These are phyloP conservation scores for Candida maris DNA, from an alignment of 805 yeast genomes.

Conservation along the genomic window DNA sequence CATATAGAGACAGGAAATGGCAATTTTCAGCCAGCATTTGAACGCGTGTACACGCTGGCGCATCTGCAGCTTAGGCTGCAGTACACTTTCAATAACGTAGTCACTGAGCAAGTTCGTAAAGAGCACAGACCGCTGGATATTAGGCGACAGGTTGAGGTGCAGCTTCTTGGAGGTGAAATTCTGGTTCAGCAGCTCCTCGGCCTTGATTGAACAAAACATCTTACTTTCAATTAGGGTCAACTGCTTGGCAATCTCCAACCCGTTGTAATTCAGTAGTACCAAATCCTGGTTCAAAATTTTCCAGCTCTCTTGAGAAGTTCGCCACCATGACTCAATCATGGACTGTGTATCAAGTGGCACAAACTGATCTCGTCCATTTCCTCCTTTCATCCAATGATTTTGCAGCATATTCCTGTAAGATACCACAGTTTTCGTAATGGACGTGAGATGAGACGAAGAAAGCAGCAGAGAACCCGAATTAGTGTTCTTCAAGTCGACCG, in stretches of 20 bases:
- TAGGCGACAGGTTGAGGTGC: constrained; percentile 56
- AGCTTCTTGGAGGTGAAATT: constrained; percentile 60
- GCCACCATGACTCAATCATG: constrained; percentile 46
- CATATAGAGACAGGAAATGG: constrained; percentile 66
- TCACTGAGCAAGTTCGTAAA: constrained; percentile 72
- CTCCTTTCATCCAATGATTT: constrained; percentile 38
- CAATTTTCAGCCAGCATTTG: constrained; percentile 70
- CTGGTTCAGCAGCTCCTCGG: constrained; percentile 63
- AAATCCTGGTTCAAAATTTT: constrained; percentile 50
- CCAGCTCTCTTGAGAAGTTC: constrained; percentile 54
- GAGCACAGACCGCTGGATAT: constrained; percentile 54
- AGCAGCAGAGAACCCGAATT: constrained; percentile 24
- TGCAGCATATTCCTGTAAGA: constrained; percentile 53
- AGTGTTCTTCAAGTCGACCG: constrained; percentile 27
- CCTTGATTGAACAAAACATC: constrained; percentile 58
- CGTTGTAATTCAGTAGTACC: constrained; percentile 55
- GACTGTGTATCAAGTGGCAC: constrained; percentile 32
- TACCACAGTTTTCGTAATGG: constrained; percentile 48
- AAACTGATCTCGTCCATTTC: constrained; percentile 10
- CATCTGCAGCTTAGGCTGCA: constrained; percentile 47
- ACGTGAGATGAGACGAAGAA: constrained; percentile 35
- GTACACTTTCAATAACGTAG: constrained; percentile 66
- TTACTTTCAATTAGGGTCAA: constrained; percentile 68
- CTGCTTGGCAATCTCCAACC: constrained; percentile 74
- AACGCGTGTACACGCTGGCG: constrained; percentile 53